These are phyloP conservation scores for Fragilaria crotonensis DNA, from an alignment of 108 stramenopile species.

Conservation along the genomic window DNA sequence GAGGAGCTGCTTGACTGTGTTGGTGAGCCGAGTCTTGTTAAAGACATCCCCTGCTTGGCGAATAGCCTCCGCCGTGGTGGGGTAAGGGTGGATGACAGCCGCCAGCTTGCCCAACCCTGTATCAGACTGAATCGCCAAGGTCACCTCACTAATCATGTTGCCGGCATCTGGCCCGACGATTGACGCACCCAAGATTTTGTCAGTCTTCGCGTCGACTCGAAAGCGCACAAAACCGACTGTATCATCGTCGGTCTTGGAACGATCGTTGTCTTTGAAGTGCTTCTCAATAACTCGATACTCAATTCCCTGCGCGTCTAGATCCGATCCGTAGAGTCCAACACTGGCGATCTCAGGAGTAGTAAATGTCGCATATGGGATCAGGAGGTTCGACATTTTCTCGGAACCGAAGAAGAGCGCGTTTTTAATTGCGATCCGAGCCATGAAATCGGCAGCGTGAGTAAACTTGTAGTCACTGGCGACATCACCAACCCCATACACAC, in stretches of 20 bases:
- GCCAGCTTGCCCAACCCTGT: slow-evolving; percentile 55
- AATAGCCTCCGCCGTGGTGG: slow-evolving; percentile 63
- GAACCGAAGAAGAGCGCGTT: slow-evolving; percentile 83
- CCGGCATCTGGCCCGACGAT: slow-evolving; percentile 79
- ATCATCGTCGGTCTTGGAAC: slow-evolving; percentile 69
- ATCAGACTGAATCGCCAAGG: slow-evolving; percentile 78
- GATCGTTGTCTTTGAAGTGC: slow-evolving; percentile 74
- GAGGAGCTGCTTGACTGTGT: slow-evolving; percentile 29
- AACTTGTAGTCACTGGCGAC: slow-evolving; percentile 75
- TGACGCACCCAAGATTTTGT: slow-evolving; percentile 75
- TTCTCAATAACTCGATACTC: slow-evolving; percentile 57
- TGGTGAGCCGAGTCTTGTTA: slow-evolving; percentile 50
- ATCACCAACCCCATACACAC: slow-evolving; percentile 79
- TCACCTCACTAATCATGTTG: slow-evolving; percentile 83
- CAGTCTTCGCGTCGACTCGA: slow-evolving; percentile 55
- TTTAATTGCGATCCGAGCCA: slow-evolving; percentile 74
- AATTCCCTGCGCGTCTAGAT: slow-evolving; percentile 55
- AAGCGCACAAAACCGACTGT: slow-evolving; percentile 81
- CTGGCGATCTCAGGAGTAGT: slow-evolving; percentile 85
- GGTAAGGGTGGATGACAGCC: slow-evolving; percentile 86
- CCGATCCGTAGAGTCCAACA: slow-evolving; percentile 74
- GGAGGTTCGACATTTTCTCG: slow-evolving; percentile 51
- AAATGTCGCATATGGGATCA: slow-evolving; percentile 86
- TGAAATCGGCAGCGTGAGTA: slow-evolving; percentile 87
- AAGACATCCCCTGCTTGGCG: slow-evolving; percentile 55